Conservation (phyloP, 768 basidiomycete species). For the Lentinula boryana region DNA sequence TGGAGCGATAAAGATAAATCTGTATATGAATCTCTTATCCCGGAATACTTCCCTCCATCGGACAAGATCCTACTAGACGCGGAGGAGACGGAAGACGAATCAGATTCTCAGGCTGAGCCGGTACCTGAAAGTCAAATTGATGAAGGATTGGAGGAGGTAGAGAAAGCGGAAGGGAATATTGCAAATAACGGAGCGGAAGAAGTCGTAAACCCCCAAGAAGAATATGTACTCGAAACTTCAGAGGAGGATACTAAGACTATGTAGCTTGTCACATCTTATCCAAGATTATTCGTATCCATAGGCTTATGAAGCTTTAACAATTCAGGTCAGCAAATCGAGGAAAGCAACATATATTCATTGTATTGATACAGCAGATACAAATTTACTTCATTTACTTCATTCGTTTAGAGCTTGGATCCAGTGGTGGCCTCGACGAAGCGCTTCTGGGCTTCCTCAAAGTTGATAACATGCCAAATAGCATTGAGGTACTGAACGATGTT, state of each 20-base stretch:
- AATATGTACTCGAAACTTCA: neutral
- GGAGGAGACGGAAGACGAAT: neutral
- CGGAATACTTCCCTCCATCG: constrained; percentile 53
- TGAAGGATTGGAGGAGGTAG: constrained; percentile 1
- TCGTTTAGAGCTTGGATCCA: constrained; percentile 7
- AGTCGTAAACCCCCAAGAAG: neutral
- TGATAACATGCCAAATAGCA: constrained; percentile 70
- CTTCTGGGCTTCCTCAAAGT: constrained; percentile 71
- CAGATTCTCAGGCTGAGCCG: neutral
- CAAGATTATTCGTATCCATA: too few species aligned
- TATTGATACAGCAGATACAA: constrained; percentile 3
- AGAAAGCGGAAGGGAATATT: neutral
- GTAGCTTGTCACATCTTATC: too few species aligned
- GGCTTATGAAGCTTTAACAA: too few species aligned
- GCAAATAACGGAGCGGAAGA: neutral
- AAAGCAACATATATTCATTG: neutral
- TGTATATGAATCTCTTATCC: constrained; percentile 43
- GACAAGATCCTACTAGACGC: neutral
- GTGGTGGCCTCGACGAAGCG: constrained; percentile 42
- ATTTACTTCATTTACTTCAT: neutral
- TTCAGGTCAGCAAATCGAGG: too few species aligned
- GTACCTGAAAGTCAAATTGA: constrained; percentile 1
- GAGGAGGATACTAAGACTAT: too few species aligned
- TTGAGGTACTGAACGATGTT: constrained; percentile 50
- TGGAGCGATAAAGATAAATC: constrained; percentile 59